Conservation (phyloP, 352 stramenopile genomes). For the Globisporangium polare region DNA sequence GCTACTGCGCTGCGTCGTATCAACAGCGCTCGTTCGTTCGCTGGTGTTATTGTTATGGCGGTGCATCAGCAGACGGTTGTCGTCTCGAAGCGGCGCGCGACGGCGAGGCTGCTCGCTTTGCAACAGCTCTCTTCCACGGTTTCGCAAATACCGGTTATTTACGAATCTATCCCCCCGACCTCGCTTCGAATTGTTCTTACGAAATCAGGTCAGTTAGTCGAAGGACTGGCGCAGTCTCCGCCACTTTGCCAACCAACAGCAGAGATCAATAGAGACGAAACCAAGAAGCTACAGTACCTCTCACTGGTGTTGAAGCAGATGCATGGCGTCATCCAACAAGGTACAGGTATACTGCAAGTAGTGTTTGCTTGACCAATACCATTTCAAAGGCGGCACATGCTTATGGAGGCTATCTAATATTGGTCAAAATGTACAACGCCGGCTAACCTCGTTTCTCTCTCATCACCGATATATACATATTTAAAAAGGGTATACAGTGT, state of each 20-base stretch:
- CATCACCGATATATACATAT: not conserved
- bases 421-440: too few species aligned
- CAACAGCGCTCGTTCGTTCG: not conserved
- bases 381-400: too few species aligned
- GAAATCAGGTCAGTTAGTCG: not conserved
- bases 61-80: not conserved
- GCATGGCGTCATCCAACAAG: too few species aligned
- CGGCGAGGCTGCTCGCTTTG: not conserved
- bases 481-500: not conserved
- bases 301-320: not conserved
- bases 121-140: constrained; percentile 6
- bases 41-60: not conserved
- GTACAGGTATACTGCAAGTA: too few species aligned
- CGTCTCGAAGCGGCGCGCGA: constrained; percentile 2
- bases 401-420: too few species aligned
- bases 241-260: not conserved
- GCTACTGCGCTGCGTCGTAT: not conserved
- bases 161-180: not conserved
- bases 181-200: not conserved
- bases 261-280: not conserved
- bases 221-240: not conserved
- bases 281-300: not conserved
- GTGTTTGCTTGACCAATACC: too few species aligned
- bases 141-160: not conserved
- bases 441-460: too few species aligned